phyloP scores from a whole-genome alignment of 192 early-diverging fungal genomes.

The Umbelopsis sp. region DNA sequence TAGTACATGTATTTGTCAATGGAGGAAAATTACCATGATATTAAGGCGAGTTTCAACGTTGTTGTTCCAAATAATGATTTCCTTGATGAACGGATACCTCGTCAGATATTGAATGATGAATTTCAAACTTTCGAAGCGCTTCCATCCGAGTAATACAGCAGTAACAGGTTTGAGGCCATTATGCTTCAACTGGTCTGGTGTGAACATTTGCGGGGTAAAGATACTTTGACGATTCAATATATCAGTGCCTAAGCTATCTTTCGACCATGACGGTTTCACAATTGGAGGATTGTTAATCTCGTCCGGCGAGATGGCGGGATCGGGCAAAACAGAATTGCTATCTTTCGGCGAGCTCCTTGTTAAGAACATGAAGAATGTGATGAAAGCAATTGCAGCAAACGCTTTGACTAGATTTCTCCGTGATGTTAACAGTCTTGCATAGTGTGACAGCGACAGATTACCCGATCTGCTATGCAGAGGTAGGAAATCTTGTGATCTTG shows the following conservation, averaged over 20 bases:
- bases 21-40: conserved; percentile 1
- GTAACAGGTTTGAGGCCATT: conserved; percentile 43
- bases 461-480: conserved; percentile 22
- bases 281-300: conserved; percentile 11
- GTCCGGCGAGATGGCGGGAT: conserved; percentile 19
- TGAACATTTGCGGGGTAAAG: conserved; percentile 23
- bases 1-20: too few species aligned
- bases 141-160: conserved; percentile 47
- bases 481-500: conserved; percentile 21
- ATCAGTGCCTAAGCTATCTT: not conserved
- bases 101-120: conserved; percentile 47
- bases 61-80: conserved; percentile 59
- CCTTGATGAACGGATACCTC: conserved; percentile 57
- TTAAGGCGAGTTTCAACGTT: conserved; percentile 31
- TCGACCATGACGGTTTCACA: not conserved
- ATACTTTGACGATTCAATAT: conserved; percentile 18
- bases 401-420: conserved; percentile 11
- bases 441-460: conserved; percentile 3
- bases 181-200: conserved; percentile 13
- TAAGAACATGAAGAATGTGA: not conserved
- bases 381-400: not conserved
- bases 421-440: conserved; percentile 9
- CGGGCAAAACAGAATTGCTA: conserved; percentile 14
- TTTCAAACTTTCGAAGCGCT: conserved; percentile 37
- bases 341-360: not conserved